phyloP scores from a whole-genome alignment of 1,284 basidiomycete species.

The Pseudozyma sp. region DNA sequence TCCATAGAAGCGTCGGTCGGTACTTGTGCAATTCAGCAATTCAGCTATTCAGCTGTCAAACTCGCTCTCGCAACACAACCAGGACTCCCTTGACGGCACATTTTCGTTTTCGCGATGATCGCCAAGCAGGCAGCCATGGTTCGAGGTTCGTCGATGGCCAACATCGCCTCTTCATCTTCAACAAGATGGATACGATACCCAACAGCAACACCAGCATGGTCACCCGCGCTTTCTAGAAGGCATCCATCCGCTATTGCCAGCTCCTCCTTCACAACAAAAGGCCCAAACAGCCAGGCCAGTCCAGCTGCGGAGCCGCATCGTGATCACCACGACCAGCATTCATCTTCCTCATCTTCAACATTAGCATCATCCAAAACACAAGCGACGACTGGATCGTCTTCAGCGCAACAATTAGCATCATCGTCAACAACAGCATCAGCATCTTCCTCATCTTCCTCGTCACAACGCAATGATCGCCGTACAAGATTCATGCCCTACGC shows the following conservation, averaged over 20 bases:
- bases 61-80: background rate
- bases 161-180: slow-evolving; percentile 14
- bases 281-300: slow-evolving; percentile 33
- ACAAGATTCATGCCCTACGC: slow-evolving; percentile 36
- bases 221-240: slow-evolving; percentile 1
- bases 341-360: slow-evolving; percentile 23
- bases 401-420: slow-evolving; percentile 7
- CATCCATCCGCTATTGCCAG: slow-evolving; percentile 1
- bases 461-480: slow-evolving; percentile 27
- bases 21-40: too few species aligned
- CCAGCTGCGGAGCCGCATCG: slow-evolving; percentile 35
- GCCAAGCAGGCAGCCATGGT: slow-evolving; percentile 35
- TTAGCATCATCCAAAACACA: slow-evolving; percentile 7
- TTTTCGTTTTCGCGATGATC: slow-evolving; percentile 15
- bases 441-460: slow-evolving; percentile 14
- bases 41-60: background rate
- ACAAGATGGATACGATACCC: slow-evolving; percentile 23
- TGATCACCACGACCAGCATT: slow-evolving; percentile 28
- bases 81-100: background rate
- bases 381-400: slow-evolving; percentile 7
- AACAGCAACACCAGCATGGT: slow-evolving; percentile 7
- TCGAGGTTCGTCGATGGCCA: slow-evolving; percentile 25
- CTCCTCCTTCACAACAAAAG: slow-evolving; percentile 31
- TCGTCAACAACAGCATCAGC: slow-evolving; percentile 7
- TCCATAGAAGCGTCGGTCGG: background rate